These are phyloP conservation scores for Cucurbita maxima DNA, from an alignment of 306 rosid genomes.

Conservation along the genomic window DNA sequence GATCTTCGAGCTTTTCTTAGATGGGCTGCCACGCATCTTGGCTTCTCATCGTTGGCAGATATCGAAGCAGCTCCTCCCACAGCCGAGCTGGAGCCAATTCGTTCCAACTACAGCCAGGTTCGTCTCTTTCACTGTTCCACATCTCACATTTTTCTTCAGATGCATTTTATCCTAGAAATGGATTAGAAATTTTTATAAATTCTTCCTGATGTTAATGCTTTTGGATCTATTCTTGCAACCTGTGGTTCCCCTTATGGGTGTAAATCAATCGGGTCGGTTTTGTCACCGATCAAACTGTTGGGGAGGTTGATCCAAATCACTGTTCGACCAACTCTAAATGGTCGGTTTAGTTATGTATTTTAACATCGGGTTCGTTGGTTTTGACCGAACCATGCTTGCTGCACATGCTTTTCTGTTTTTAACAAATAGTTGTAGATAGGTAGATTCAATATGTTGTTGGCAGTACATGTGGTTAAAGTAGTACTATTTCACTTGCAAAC, in stretches of 20 bases:
- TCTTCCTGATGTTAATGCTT: neutral
- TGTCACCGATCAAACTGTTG: neutral
- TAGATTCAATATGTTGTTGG: neutral
- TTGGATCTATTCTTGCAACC: neutral
- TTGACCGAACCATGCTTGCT: neutral
- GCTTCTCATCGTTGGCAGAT: slow-evolving; percentile 63
- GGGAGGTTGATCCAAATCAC: neutral
- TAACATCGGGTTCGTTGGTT: neutral
- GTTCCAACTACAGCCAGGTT: slow-evolving; percentile 85
- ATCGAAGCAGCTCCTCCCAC: slow-evolving; percentile 97
- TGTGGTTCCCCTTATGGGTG: neutral
- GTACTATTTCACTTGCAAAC: neutral
- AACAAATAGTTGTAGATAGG: neutral
- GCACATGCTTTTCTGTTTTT: neutral
- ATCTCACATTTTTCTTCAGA: neutral
- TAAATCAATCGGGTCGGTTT: neutral
- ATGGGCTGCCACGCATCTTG: slow-evolving; percentile 89
- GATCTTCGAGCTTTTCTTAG: slow-evolving; percentile 70
- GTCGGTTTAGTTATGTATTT: neutral
- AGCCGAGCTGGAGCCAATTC: slow-evolving; percentile 94
- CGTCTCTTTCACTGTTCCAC: slow-evolving; percentile 9
- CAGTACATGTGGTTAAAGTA: neutral
- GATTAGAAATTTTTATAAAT: neutral
- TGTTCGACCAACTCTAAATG: neutral
- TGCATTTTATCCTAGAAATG: neutral